Evolutionary conservation across 106 monocot genomes (phyloP).

Genomic region (Vanilla planifolia): DNA sequence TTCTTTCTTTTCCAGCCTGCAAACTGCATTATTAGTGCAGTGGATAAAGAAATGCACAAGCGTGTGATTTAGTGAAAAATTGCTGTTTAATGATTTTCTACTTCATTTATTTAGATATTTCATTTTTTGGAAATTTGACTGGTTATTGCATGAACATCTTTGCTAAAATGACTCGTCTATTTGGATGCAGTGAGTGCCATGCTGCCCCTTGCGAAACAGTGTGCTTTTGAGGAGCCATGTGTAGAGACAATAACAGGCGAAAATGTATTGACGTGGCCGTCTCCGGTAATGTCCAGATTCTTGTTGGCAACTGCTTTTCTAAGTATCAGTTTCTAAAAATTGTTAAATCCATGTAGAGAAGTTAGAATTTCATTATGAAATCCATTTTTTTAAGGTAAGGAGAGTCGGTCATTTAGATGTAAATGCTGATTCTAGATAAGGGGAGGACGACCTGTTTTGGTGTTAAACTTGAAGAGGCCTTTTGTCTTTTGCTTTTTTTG

Average conservation of each 20-base stretch:
- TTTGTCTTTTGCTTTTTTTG: too few relatives aligned
- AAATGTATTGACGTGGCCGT: conserved; percentile 98
- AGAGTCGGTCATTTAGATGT: too few relatives aligned
- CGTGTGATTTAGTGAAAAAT: background rate
- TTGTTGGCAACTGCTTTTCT: background rate
- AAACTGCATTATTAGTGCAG: background rate
- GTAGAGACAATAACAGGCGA: conserved; percentile 85
- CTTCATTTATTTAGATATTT: background rate
- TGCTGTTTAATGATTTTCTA: background rate
- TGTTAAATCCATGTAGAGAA: too few relatives aligned
- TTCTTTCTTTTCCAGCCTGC: background rate
- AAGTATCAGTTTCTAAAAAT: background rate
- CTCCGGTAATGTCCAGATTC: conserved; percentile 72
- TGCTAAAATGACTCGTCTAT: background rate
- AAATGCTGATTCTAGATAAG: too few relatives aligned
- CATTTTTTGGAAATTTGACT: background rate
- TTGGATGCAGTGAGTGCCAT: conserved; percentile 78
- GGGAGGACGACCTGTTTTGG: too few relatives aligned
- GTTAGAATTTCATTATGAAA: too few relatives aligned
- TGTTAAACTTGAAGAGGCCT: too few relatives aligned
- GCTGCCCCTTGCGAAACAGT: conserved; percentile 93
- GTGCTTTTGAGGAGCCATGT: conserved; percentile 91
- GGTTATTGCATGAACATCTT: too few relatives aligned
- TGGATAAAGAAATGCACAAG: background rate
- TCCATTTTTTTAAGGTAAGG: too few relatives aligned